Evolutionary conservation across 805 yeast genomes (phyloP).

Genomic region (Candida nanaspora): DNA sequence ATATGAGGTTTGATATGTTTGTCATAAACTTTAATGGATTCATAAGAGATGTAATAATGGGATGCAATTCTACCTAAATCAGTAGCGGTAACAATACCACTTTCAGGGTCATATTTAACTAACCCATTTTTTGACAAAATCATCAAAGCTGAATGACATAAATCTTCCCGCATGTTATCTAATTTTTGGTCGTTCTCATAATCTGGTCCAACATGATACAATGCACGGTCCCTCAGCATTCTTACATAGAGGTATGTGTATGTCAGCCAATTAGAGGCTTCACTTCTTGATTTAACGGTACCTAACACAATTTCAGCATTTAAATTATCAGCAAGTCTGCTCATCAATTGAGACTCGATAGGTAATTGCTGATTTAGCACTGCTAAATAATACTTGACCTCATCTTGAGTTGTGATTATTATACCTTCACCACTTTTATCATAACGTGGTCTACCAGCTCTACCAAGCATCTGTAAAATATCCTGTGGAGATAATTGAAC

Average conservation of each 20-base stretch:
- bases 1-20: constrained; percentile 56
- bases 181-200: constrained; percentile 45
- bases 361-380: constrained; percentile 88
- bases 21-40: constrained; percentile 64
- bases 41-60: constrained; percentile 71
- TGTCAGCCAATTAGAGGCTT: constrained; percentile 76
- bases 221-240: constrained; percentile 63
- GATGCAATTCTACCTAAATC: constrained; percentile 83
- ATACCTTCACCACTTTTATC: constrained; percentile 92
- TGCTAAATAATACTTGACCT: constrained; percentile 82
- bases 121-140: constrained; percentile 51
- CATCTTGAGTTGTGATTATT: constrained; percentile 80
- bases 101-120: constrained; percentile 45
- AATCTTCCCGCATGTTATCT: constrained; percentile 49
- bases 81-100: constrained; percentile 46
- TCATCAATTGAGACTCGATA: constrained; percentile 80
- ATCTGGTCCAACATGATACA: constrained; percentile 71
- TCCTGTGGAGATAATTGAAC: constrained; percentile 91
- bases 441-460: constrained; percentile 96
- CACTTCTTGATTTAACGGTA: constrained; percentile 47
- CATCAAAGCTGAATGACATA: constrained; percentile 70
- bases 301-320: constrained; percentile 88
- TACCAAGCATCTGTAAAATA: constrained; percentile 92
- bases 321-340: constrained; percentile 60
- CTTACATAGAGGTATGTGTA: constrained; percentile 74